phyloP scores from a whole-genome alignment of 169 alveolate species.

The Plasmodium relictum region DNA sequence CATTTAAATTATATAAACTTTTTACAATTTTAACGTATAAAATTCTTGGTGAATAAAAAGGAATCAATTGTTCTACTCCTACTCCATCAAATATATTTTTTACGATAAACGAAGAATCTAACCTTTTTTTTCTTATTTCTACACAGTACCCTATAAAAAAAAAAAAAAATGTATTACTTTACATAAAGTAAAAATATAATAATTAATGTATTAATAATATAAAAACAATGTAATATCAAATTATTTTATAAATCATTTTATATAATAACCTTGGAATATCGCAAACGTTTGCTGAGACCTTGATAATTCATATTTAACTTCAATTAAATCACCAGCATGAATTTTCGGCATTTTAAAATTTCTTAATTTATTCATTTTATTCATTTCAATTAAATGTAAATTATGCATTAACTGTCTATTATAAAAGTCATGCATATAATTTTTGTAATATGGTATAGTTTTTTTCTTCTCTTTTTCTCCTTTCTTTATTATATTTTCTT shows the following conservation, averaged over 20 bases:
- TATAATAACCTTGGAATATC: slow-evolving; percentile 81
- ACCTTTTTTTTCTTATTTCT: slow-evolving; percentile 80
- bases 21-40: slow-evolving; percentile 83
- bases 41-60: slow-evolving; percentile 84
- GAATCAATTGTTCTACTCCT: slow-evolving; percentile 86
- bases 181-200: too few relatives aligned
- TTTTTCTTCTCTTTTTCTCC: slow-evolving; percentile 21
- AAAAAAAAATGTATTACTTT: not conserved
- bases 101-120: slow-evolving; percentile 85
- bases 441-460: slow-evolving; percentile 73
- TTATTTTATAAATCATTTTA: too few relatives aligned
- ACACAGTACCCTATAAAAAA: slow-evolving; percentile 83
- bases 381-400: slow-evolving; percentile 82
- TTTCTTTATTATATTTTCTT: slow-evolving; percentile 45
- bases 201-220: too few relatives aligned
- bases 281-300: slow-evolving; percentile 89
- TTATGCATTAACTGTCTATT: slow-evolving; percentile 83
- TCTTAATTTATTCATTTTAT: slow-evolving; percentile 81
- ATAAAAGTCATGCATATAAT: slow-evolving; percentile 72
- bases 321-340: slow-evolving; percentile 84
- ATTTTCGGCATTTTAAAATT: slow-evolving; percentile 82
- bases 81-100: slow-evolving; percentile 88
- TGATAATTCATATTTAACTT: slow-evolving; percentile 87
- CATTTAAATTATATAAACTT: slow-evolving; percentile 70
- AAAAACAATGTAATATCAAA: too few relatives aligned